phyloP scores from a whole-genome alignment of 768 basidiomycete species.

The Phylloporus sp. region DNA sequence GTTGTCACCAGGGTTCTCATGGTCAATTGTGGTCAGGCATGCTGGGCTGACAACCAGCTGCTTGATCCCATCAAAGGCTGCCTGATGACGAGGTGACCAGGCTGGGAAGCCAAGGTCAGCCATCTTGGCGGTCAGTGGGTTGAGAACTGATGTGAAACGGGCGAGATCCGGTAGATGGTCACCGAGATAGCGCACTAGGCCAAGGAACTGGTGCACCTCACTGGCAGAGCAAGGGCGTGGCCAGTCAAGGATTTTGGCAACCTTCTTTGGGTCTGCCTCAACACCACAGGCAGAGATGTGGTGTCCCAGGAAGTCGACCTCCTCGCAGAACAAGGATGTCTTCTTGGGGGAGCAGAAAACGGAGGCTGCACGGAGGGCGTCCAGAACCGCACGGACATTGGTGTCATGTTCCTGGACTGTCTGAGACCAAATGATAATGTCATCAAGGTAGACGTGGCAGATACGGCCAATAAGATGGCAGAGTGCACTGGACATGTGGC shows the following conservation, averaged over 20 bases:
- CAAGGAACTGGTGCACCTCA: not conserved
- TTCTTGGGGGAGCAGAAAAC: not conserved
- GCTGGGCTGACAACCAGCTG: not conserved
- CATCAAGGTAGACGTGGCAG: not conserved
- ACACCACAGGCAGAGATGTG: not conserved
- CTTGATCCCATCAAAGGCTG: not conserved
- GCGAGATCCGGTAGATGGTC: not conserved
- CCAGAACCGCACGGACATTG: not conserved
- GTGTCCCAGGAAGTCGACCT: not conserved
- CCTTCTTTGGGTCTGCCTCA: not conserved
- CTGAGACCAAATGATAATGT: not conserved
- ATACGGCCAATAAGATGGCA: not conserved
- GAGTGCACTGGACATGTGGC: not conserved
- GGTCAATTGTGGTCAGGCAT: not conserved
- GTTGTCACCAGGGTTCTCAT: not conserved
- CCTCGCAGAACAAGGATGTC: not conserved
- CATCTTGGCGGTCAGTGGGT: not conserved
- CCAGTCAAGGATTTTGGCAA: not conserved
- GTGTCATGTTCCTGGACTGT: not conserved
- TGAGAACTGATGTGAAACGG: not conserved
- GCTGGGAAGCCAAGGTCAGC: not conserved
- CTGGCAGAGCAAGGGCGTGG: not conserved
- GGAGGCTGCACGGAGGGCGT: not conserved
- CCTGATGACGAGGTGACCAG: not conserved
- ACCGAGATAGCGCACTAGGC: not conserved